Conservation (phyloP, 139 green algal genomes). For the Bryopsis sp. region DNA sequence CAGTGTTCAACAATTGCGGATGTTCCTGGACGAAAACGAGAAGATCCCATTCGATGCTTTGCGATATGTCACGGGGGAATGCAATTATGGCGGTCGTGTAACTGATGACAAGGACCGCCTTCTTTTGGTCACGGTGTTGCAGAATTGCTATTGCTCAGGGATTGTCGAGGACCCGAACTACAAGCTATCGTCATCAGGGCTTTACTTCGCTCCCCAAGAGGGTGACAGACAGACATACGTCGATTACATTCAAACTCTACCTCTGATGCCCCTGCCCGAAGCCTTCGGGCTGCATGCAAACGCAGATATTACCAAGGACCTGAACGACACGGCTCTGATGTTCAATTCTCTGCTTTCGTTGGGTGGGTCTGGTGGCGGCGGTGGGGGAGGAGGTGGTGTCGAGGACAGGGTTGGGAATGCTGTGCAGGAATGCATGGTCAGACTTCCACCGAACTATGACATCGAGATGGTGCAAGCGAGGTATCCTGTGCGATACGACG, state of each 20-base stretch:
- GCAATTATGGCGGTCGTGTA: slow-evolving; percentile 69
- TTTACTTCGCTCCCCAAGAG: slow-evolving; percentile 66
- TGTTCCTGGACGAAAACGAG: slow-evolving; percentile 45
- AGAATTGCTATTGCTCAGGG: slow-evolving; percentile 85
- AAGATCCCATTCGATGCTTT: slow-evolving; percentile 72
- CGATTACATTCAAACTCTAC: slow-evolving; percentile 58
- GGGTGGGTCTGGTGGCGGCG: slow-evolving; percentile 29
- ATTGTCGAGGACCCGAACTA: slow-evolving; percentile 58
- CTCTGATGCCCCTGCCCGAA: slow-evolving; percentile 54
- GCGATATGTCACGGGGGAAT: slow-evolving; percentile 73
- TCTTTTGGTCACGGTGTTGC: slow-evolving; percentile 73
- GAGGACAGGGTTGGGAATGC: slow-evolving; percentile 22
- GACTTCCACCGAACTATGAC: slow-evolving; percentile 54
- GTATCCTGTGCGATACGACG: slow-evolving; percentile 45
- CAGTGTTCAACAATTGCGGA: slow-evolving; percentile 56
- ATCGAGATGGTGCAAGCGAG: slow-evolving; percentile 43
- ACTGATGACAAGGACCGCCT: slow-evolving; percentile 71
- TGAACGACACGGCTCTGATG: slow-evolving; percentile 52
- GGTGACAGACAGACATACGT: slow-evolving; percentile 45
- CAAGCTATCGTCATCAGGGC: slow-evolving; percentile 48
- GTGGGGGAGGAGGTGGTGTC: slow-evolving; percentile 4
- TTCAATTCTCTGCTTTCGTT: slow-evolving; percentile 47
- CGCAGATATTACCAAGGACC: slow-evolving; percentile 60
- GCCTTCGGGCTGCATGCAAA: slow-evolving; percentile 84
- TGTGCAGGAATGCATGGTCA: slow-evolving; percentile 27